Evolutionary conservation across 768 basidiomycete genomes (phyloP).

Genomic region (Cyclocybe aegerita): DNA sequence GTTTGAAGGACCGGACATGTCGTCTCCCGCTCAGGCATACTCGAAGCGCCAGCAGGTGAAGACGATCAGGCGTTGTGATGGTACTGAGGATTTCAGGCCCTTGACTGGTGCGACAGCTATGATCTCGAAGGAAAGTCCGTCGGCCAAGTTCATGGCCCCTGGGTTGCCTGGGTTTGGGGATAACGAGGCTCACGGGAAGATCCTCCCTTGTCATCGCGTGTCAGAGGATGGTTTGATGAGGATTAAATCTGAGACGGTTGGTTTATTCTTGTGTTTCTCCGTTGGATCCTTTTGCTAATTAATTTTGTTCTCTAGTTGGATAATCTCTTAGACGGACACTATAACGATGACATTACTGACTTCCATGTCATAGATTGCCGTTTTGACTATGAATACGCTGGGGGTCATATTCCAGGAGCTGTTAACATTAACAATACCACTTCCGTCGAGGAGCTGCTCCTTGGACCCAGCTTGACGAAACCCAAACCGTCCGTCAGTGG

Average conservation of each 20-base stretch:
- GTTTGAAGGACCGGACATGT: slow-evolving; percentile 70
- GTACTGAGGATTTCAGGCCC: slow-evolving; percentile 78
- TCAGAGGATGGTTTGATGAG: slow-evolving; percentile 96
- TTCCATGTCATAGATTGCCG: slow-evolving; percentile 93
- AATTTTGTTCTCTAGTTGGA: slow-evolving; percentile 55
- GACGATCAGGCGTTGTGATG: slow-evolving; percentile 77
- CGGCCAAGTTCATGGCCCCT: slow-evolving; percentile 51
- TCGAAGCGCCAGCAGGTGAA: slow-evolving; percentile 74
- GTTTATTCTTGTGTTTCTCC: slow-evolving; percentile 23
- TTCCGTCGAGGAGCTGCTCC: slow-evolving; percentile 78
- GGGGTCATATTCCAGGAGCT: slow-evolving; percentile 91
- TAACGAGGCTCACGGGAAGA: slow-evolving; percentile 90
- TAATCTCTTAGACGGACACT: slow-evolving; percentile 73
- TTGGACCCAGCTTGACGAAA: slow-evolving; percentile 53
- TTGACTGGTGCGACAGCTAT: slow-evolving; percentile 65
- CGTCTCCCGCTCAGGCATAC: slow-evolving; percentile 81
- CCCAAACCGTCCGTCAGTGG: slow-evolving; percentile 75
- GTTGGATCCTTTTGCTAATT: slow-evolving; percentile 1
- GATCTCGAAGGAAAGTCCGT: slow-evolving; percentile 56
- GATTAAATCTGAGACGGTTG: slow-evolving; percentile 76
- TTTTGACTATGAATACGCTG: slow-evolving; percentile 94
- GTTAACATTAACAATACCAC: slow-evolving; percentile 85
- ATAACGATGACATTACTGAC: slow-evolving; percentile 57
- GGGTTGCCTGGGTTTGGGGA: slow-evolving; percentile 88
- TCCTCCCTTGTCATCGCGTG: slow-evolving; percentile 91